Conservation (phyloP, 768 basidiomycete species). For the Mycena metata region DNA sequence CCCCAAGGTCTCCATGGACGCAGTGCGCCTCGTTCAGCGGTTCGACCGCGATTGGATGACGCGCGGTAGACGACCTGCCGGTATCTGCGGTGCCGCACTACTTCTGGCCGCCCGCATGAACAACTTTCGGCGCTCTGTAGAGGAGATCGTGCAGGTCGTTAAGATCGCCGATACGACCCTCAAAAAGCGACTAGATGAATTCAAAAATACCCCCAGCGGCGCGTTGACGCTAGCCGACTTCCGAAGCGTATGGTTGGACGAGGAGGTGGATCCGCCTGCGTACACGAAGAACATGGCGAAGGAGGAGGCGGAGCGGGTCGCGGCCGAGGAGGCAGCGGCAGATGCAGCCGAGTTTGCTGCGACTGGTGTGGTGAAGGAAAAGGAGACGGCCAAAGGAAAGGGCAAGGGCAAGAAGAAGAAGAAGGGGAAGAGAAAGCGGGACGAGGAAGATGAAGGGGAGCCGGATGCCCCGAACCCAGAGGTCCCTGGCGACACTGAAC, state of each 20-base stretch:
- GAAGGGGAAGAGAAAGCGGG: conserved; percentile 52
- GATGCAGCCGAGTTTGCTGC: conserved; percentile 44
- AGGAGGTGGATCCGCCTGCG: conserved; percentile 93
- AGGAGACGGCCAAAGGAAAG: conserved; percentile 45
- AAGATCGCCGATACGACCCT: conserved; percentile 98
- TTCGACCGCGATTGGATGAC: conserved; percentile 99
- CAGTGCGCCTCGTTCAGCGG: conserved; percentile 90
- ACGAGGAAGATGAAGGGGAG: conserved; percentile 46
- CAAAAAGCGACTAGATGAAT: conserved; percentile 94
- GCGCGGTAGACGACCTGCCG: conserved; percentile 93
- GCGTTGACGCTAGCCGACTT: conserved; percentile 91
- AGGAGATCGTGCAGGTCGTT: conserved; percentile 98
- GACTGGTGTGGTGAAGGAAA: conserved; percentile 43
- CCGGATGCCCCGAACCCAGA: conserved; percentile 33
- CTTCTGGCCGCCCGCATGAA: conserved; percentile 98
- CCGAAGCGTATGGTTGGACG: conserved; percentile 90
- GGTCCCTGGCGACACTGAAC: conserved; percentile 35
- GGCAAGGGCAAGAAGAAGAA: conserved; percentile 48
- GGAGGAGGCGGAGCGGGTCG: conserved; percentile 69
- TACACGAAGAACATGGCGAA: conserved; percentile 83
- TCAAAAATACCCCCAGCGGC: conserved; percentile 90
- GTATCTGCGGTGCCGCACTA: conserved; percentile 96
- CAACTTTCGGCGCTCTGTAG: conserved; percentile 92
- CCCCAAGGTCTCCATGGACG: conserved; percentile 91
- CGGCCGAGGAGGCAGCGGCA: conserved; percentile 51